Evolutionary conservation across 192 early-diverging fungal species (phyloP).

Genomic region (Jimgerdemannia lactiflua): DNA sequence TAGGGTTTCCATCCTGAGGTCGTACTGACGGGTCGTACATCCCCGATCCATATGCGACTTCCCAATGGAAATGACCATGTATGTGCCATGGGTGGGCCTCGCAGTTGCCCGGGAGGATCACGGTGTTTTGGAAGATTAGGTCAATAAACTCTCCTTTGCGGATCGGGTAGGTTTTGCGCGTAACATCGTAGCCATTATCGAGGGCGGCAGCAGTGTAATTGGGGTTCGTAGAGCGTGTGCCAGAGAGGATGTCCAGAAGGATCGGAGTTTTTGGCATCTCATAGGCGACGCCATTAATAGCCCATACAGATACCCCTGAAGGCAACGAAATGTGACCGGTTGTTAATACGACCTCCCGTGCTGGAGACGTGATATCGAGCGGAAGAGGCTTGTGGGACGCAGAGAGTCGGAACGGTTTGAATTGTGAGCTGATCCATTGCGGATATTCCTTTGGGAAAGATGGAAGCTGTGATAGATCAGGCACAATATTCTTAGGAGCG

Average conservation of each 20-base stretch:
- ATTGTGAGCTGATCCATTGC: conserved; percentile 18
- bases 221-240: not conserved
- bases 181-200: conserved; percentile 23
- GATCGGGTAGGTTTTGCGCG: conserved; percentile 23
- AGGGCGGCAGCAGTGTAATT: not conserved
- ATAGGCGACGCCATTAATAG: conserved; percentile 20
- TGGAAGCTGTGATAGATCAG: not conserved
- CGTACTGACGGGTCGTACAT: conserved; percentile 5
- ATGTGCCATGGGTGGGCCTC: conserved; percentile 32
- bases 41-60: conserved; percentile 26
- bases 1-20: not conserved
- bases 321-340: conserved; percentile 1
- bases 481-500: not conserved
- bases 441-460: not conserved
- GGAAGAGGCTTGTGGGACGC: conserved; percentile 5
- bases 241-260: conserved; percentile 9
- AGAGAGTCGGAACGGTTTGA: conserved; percentile 10
- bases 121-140: conserved; percentile 25
- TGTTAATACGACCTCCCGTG: conserved; percentile 15
- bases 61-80: conserved; percentile 31
- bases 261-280: conserved; percentile 7
- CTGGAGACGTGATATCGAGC: not conserved
- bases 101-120: conserved; percentile 12
- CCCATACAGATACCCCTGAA: conserved; percentile 15
- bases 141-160: conserved; percentile 24